Percentiles rank a stretch among this genome's conserved stretches.
These are phyloP conservation scores for Tylopilus subfusipes DNA, from an alignment of 768 basidiomycete species.

Conservation along the genomic window DNA sequence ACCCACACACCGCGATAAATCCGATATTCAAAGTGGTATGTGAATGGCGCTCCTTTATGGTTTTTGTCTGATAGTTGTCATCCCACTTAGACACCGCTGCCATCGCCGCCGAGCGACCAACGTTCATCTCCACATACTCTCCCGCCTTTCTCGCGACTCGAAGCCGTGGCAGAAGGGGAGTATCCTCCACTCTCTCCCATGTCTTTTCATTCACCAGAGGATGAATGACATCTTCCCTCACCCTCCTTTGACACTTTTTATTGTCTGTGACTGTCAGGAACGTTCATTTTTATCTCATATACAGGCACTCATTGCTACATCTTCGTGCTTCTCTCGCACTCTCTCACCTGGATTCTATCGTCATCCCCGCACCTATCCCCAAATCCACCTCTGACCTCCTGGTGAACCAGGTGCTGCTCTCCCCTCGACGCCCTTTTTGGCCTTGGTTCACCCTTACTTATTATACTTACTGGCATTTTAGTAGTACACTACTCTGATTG, in stretches of 20 bases:
- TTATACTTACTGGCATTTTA: conserved; percentile 31
- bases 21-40: conserved; percentile 91
- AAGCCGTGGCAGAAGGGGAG: conserved; percentile 79
- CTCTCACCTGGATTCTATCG: conserved; percentile 26
- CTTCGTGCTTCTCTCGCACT: conserved; percentile 22
- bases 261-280: conserved; percentile 18
- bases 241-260: conserved; percentile 26
- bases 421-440: conserved; percentile 14
- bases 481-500: conserved; percentile 29
- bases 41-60: conserved; percentile 14
- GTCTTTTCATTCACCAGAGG: conserved; percentile 58
- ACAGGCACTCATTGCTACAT: conserved; percentile 30
- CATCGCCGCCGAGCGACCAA: conserved; percentile 39
- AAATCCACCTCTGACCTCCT: conserved; percentile 16
- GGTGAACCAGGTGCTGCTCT: conserved; percentile 8
- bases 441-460: conserved; percentile 25
- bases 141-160: conserved; percentile 77
- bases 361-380: conserved; percentile 11
- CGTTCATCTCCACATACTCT: conserved; percentile 47
- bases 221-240: conserved; percentile 29
- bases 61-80: conserved; percentile 5
- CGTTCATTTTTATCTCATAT: conserved; percentile 26
- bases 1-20: conserved; percentile 70
- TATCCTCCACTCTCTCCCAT: conserved; percentile 71
- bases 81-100: conserved; percentile 48